phyloP scores from a whole-genome alignment of 768 basidiomycete genomes.

The Russula brevipes region DNA sequence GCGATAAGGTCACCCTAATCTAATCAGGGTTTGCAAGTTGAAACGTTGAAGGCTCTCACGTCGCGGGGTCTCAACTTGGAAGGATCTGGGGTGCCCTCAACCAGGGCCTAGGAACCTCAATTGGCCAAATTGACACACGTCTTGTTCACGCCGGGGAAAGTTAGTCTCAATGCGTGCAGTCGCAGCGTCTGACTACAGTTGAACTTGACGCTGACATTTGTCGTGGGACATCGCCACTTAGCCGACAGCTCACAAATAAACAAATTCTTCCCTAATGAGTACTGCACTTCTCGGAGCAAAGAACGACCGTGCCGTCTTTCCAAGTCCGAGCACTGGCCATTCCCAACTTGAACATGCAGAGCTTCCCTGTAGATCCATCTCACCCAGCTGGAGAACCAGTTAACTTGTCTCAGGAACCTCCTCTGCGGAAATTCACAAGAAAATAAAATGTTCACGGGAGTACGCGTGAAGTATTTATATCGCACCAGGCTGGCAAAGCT shows the following conservation, averaged over 20 bases:
- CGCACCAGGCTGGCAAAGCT: not conserved
- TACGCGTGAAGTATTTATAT: not conserved
- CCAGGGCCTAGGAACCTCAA: too few relatives aligned
- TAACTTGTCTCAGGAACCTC: slow-evolving; percentile 6
- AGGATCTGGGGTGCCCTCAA: too few relatives aligned
- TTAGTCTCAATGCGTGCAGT: not conserved
- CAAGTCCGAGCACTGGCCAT: slow-evolving; percentile 3
- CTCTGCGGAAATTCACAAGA: not conserved
- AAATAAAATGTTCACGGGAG: not conserved
- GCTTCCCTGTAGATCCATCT: not conserved
- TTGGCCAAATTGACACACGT: too few relatives aligned
- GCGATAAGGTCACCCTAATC: too few relatives aligned
- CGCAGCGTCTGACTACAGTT: not conserved
- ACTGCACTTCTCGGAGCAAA: not conserved
- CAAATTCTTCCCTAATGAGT: not conserved
- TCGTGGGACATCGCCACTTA: not conserved
- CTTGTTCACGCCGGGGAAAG: too few relatives aligned
- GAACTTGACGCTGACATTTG: not conserved
- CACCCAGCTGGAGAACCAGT: not conserved
- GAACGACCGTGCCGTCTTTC: not conserved
- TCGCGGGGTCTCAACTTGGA: too few relatives aligned
- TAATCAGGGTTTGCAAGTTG: too few relatives aligned
- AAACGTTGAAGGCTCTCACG: too few relatives aligned
- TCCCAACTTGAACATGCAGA: not conserved
- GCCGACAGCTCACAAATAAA: not conserved